Conservation (phyloP, 2,329 filamentous ascomycete species). For the Fusarium redolens region DNA sequence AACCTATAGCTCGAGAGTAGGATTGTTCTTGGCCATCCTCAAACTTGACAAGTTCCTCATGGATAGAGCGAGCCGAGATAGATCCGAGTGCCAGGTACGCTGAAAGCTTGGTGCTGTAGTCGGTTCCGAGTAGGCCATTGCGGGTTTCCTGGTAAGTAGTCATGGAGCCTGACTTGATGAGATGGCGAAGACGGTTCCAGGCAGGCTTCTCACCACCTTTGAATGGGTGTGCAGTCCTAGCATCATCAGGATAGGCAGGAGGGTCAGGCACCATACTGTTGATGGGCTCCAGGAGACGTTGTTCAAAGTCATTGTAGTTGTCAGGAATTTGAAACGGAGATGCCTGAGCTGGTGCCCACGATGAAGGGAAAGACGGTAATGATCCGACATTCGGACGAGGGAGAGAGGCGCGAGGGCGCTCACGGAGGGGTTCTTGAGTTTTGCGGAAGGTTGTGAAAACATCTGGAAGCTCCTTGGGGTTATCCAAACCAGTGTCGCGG, state of each 20-base stretch:
- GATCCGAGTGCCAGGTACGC: constrained; percentile 78
- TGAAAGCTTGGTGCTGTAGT: constrained; percentile 82
- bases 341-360: constrained; percentile 66
- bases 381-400: constrained; percentile 61
- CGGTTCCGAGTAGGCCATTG: constrained; percentile 75
- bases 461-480: constrained; percentile 72
- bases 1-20: constrained; percentile 62
- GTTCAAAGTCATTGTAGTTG: constrained; percentile 63
- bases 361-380: constrained; percentile 65
- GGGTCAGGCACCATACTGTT: constrained; percentile 61
- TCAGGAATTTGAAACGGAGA: constrained; percentile 73
- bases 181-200: constrained; percentile 66
- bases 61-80: constrained; percentile 78
- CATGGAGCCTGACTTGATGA: constrained; percentile 71
- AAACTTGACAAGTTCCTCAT: constrained; percentile 73
- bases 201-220: constrained; percentile 73
- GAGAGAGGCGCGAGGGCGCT: constrained; percentile 69
- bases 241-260: constrained; percentile 63
- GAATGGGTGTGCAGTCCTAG: constrained; percentile 73
- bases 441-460: constrained; percentile 82
- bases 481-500: constrained; percentile 71
- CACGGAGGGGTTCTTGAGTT: constrained; percentile 75
- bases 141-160: constrained; percentile 75
- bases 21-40: constrained; percentile 69
- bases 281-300: constrained; percentile 69